phyloP scores from a whole-genome alignment of 2,329 filamentous ascomycete genomes.

The Epicoccum sorghinum region DNA sequence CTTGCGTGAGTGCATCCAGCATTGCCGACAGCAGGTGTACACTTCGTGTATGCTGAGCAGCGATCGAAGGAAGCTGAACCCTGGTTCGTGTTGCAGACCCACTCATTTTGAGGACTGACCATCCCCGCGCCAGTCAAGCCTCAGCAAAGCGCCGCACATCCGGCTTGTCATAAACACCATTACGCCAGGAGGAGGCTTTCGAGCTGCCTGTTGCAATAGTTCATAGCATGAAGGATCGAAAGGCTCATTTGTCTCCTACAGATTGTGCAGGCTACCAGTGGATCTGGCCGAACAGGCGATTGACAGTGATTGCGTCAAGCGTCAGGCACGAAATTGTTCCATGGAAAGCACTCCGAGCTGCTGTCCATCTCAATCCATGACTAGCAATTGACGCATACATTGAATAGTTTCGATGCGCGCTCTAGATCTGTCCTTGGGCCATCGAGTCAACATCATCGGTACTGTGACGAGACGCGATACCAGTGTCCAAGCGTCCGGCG shows the following conservation, averaged over 20 bases:
- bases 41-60: neutral
- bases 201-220: too few relatives aligned
- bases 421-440: neutral
- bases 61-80: constrained; percentile 7
- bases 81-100: constrained; percentile 3
- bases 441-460: neutral
- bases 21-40: neutral
- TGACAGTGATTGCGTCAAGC: too few relatives aligned
- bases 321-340: too few relatives aligned
- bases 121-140: constrained; percentile 2
- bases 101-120: constrained; percentile 11
- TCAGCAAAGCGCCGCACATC: constrained; percentile 7
- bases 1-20: neutral
- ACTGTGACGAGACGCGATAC: neutral
- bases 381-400: too few relatives aligned
- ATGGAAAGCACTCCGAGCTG: too few relatives aligned
- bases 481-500: constrained; percentile 1
- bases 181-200: neutral
- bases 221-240: too few relatives aligned
- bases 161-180: neutral
- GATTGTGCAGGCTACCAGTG: too few relatives aligned
- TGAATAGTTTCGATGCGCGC: neutral
- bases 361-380: too few relatives aligned
- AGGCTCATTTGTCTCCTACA: too few relatives aligned
- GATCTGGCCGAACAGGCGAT: too few relatives aligned